Percentiles rank a stretch among this genome's conserved stretches.
These are phyloP conservation scores for Hemerocallis citrina DNA, from an alignment of 106 monocot genomes.

Conservation along the genomic window DNA sequence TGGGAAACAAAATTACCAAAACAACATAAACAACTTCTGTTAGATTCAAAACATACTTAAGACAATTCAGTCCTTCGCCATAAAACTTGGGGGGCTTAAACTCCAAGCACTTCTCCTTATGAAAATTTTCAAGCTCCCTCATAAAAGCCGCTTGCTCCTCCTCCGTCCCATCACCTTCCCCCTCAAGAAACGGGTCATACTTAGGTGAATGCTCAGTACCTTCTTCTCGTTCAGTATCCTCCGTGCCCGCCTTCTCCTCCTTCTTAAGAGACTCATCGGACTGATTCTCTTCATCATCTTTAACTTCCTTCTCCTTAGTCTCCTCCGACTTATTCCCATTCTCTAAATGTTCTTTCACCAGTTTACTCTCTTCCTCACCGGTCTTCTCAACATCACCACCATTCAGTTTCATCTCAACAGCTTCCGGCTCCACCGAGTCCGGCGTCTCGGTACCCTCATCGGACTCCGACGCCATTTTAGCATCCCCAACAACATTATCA, in stretches of 20 bases:
- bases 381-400: conserved; percentile 8
- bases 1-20: background rate
- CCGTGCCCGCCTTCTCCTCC: conserved; percentile 20
- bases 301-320: conserved; percentile 13
- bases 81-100: conserved; percentile 97
- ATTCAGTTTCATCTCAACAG: conserved; percentile 4
- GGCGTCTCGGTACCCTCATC: background rate
- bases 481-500: background rate
- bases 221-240: conserved; percentile 14
- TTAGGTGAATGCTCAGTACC: conserved; percentile 15
- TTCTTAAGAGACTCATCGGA: conserved; percentile 8
- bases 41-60: conserved; percentile 58
- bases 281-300: conserved; percentile 9
- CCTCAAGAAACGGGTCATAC: conserved; percentile 45
- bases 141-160: conserved; percentile 86
- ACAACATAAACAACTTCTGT: no score
- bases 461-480: background rate
- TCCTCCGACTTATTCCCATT: conserved; percentile 9
- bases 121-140: conserved; percentile 81
- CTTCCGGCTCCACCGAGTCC: background rate
- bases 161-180: conserved; percentile 84
- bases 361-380: conserved; percentile 1
- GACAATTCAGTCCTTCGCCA: conserved; percentile 88
- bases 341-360: conserved; percentile 7
- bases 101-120: conserved; percentile 69